Evolutionary conservation across 2,329 filamentous ascomycete species (phyloP), one percentile per base, ranked within the genome.

Genomic region (Colletotrichum sp.): DNA sequence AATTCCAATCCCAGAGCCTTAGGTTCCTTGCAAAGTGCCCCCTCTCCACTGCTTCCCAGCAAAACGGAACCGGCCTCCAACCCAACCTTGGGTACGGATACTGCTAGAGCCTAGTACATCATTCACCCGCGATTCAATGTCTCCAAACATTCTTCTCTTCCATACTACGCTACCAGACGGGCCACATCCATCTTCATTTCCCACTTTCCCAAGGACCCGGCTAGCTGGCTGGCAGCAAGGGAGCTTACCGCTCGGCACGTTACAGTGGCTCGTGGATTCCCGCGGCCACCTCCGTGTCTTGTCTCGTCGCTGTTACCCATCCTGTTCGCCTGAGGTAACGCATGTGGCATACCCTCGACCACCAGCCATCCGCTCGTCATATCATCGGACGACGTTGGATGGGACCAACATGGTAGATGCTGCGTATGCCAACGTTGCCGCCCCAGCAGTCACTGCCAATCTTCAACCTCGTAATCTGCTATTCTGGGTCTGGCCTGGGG

Each of bases 21-120:
- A 24, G 18, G 27, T 31, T 31, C 55, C 34, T 43, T 21, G 31
- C 47, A 31, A 38, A 57, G 59, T 69, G 21, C 24, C 67, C 67
- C 43, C 47, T 57, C 64, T 38, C 69, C 69, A 69, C 57, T 38
- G 38, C 61, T 59, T 66, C 51, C 69, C 63, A 61, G 38, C 69
- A 66, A 61, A 38, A 66, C 31, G 54, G 62, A 62, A 62, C 66
- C 57, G 54, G 55, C 43, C 43, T 18, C 21, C 33, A 33, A 38
- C 58, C 33, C 34, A 33, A 36, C 31, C 54, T 62, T 38, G n/a
- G 58, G 21, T 62, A 38, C 16, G 6, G 15, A 24, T 24, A 24
- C 24, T 24, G 24, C 24, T 24, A 24, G 24, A 24, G 24, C 24
- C 21, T 57, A 29, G 43, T 47, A 47, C 43, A 47, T 47, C 51